Base-by-base conservation (phyloP, 2,329 filamentous ascomycete species). In the Colletotrichum sp. region DNA sequence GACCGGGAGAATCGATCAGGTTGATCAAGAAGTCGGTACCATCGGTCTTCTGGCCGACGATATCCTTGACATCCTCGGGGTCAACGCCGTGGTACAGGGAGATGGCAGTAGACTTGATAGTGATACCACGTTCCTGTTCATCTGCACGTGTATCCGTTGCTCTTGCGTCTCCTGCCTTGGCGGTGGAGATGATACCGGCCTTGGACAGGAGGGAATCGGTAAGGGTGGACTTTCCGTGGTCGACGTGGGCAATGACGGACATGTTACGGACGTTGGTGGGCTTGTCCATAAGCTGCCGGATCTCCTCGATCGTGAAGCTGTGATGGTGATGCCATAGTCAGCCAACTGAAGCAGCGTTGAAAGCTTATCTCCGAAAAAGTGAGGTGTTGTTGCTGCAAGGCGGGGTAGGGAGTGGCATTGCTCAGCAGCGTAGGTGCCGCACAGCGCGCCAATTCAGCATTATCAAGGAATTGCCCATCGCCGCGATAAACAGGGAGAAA, bases 171-270 rank as follows among this genome's bases (percentile, higher is more conserved):
- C 97, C 97, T 83, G 97, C 97, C 91, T 99, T 99, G 84, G 95
- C 95, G 83, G 95, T 95, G 83, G 97, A 99, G 87, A 99, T 98
- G 86, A 99, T 99, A 96, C 97, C 97, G 85, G 96, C 96, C 91
- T 98, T 97, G 91, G 98, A 96, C 86, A 99, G 95, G 81, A 99
- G 95, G 84, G 97, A 99, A 90, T 99, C 97, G 93, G 96, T 98
- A 84, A 99, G 93, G 87, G 97, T 99, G 83, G 97, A 99, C 91
- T 99, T 99, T 92, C 97, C 97, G 93, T 99, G 97, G 90, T 99
- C 97, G 93, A 99, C 96, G 92, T 99, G 97, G 88, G 97, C 97
- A 95, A 99, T 99, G 88, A 99, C 97, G 91, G 96, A 98, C 96
- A 98, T 99, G 93, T 99, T 99, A 89, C 92, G 91, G 87, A 93